Evolutionary conservation across 768 basidiomycete species (phyloP).

Genomic region (Amanita muscaria): DNA sequence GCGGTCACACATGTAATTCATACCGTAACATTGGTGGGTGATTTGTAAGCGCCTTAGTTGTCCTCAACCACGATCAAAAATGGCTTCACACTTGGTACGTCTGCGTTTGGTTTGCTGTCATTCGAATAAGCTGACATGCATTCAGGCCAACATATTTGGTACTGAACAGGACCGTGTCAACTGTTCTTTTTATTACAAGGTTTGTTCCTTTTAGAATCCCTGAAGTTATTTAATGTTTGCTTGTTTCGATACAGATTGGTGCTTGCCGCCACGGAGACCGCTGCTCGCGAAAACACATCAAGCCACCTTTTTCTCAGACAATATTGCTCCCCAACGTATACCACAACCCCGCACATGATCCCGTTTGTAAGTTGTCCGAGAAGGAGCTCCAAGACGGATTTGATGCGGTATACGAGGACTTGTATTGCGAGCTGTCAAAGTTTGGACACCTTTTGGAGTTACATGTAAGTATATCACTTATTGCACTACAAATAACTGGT

Average conservation of each 20-base stretch:
- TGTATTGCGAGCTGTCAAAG: slow-evolving; percentile 90
- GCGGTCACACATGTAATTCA: slow-evolving; percentile 29
- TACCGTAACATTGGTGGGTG: slow-evolving; percentile 11
- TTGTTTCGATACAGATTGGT: slow-evolving; percentile 60
- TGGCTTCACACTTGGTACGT: slow-evolving; percentile 75
- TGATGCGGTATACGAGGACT: slow-evolving; percentile 90
- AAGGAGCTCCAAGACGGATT: slow-evolving; percentile 88
- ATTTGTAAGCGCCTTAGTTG: slow-evolving; percentile 7
- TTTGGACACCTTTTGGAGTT: slow-evolving; percentile 94
- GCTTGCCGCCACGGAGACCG: slow-evolving; percentile 98
- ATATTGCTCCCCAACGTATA: slow-evolving; percentile 96
- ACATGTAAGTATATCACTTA: slow-evolving; percentile 51
- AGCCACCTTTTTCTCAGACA: slow-evolving; percentile 95
- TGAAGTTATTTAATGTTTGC: neutral
- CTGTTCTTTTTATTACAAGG: slow-evolving; percentile 98
- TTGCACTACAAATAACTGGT: slow-evolving; percentile 3
- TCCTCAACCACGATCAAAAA: slow-evolving; percentile 13
- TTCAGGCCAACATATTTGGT: slow-evolving; percentile 89
- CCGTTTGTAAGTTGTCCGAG: slow-evolving; percentile 78
- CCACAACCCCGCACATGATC: slow-evolving; percentile 94
- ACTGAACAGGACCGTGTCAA: slow-evolving; percentile 95
- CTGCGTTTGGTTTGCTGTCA: slow-evolving; percentile 5
- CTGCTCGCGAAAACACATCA: slow-evolving; percentile 97
- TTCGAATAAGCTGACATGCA: neutral
- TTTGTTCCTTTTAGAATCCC: slow-evolving; percentile 22